Base-by-base conservation (phyloP, 1,284 basidiomycete genomes). In the Calocybe gambosa region DNA sequence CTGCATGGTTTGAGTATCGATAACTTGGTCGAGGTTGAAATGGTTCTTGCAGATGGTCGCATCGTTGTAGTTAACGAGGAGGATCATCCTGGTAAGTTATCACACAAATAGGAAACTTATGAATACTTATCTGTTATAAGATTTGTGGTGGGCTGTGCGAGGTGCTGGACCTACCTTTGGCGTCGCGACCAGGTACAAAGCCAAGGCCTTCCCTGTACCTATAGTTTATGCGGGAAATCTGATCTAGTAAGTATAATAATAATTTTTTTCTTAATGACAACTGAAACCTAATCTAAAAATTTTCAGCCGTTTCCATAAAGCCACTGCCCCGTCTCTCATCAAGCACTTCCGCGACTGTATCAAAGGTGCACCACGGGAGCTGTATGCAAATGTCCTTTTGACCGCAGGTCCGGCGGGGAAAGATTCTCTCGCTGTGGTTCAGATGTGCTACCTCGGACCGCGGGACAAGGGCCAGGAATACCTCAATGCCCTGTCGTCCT, bases 321-420 rank as follows among this genome's bases (percentile, higher is more conserved):
- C 81, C 6, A 94, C 90, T 0, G 86, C 92, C 0, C 80, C 89
- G 6, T 91, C 88, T 5, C 77, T 95, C 28, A 83, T 95, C 61
- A 86, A 84, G 53, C 92, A 95, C 64, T 92, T 93, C 71, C 81
- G 92, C 21, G 93, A 95, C 63, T 93, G 91, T 59, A 78, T 94
- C 66, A 94, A 94, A 59, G 80, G 81, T 28, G 85, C 88, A 3
- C 89, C 91, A 12, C 77, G 85, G 19, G 83, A 91, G 58, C 77
- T 94, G 13, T 94, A 95, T 63, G 85, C 88, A 28, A 94, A 94
- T 61, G 78, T 92, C 33, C 78, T 94, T 46, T 75, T 95, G 46
- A 94, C 92, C 0, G 90, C 92, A 0, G 92, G 90, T 15, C 87
- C 93, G 5, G 79, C 78, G 10, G 80, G 80, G 43, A 77, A 85